A percentile compares a stretch with the other conserved stretches of the same genome.
These are phyloP conservation scores for Xenoacremonium recifei DNA, from an alignment of 2,329 filamentous ascomycete genomes.

Conservation along the genomic window DNA sequence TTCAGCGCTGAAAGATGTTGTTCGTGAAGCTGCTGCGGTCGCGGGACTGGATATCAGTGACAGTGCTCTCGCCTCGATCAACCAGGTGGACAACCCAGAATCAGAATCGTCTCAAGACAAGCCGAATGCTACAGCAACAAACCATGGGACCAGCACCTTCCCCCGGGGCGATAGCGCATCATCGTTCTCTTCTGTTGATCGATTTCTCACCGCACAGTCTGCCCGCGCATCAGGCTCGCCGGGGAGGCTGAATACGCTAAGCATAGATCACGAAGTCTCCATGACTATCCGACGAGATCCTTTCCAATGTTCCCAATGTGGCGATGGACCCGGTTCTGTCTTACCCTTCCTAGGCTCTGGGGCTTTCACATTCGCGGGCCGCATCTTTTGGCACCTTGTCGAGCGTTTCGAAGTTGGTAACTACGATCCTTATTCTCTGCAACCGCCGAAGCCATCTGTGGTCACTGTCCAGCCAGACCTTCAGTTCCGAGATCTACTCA, in stretches of 20 bases:
- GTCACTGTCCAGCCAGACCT: neutral
- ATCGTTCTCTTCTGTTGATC: no score
- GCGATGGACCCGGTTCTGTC: slow-evolving; percentile 16
- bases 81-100: no score
- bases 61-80: no score
- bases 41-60: neutral
- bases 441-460: neutral
- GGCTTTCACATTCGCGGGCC: slow-evolving; percentile 23
- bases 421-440: slow-evolving; percentile 5
- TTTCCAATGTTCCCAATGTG: slow-evolving; percentile 14
- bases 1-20: neutral
- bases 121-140: no score
- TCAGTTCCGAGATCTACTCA: slow-evolving; percentile 9
- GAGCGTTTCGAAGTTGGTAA: slow-evolving; percentile 21
- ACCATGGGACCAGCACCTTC: no score
- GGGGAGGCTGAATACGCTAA: no score
- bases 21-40: neutral
- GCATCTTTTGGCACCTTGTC: slow-evolving; percentile 25
- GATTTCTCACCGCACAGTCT: no score
- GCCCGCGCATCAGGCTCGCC: no score
- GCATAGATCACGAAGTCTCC: no score
- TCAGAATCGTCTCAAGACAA: no score
- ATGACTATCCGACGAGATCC: slow-evolving; percentile 8
- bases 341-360: slow-evolving; percentile 25
- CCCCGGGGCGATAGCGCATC: no score